Base-by-base conservation (phyloP, 495 filamentous ascomycete species). In the Xylaria castorea region DNA sequence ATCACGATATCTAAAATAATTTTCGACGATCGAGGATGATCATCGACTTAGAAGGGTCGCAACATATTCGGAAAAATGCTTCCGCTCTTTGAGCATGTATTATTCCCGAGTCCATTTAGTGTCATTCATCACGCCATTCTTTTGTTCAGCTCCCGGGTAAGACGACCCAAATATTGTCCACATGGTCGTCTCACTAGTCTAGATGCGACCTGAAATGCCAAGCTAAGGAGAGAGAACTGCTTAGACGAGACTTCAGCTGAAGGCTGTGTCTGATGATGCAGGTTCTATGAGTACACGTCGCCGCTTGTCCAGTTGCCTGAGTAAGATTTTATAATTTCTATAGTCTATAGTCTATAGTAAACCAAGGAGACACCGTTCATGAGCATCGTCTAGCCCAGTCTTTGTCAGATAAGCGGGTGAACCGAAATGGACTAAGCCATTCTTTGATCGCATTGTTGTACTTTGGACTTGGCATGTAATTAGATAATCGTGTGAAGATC, bases 211-310 rank as follows among this genome's bases (percentile, higher is more conserved):
- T 12, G n/a, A 64, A 44, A 44, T n/a, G 60, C 36, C 12, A 46
- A 46, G 38, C 61, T 9, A 18, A 27, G 46, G 44, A 11, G 8
- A 9, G 22, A 6, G 27, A 1, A 48, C 58, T 22, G 42, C 25
- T 42, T 34, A 65, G 27, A 27, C 11, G 14, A 65, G 38, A 44
- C 16, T 38, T 48, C 63, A 67, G 64, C 64, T 65, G 44, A 51
- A 66, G 42, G 40, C 64, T 44, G 4, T 36, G 27, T 25, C 27
- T 67, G n/a, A 38, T 3, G 32, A 67, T 67, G n/a, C 18, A 18
- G 18, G 25, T 50, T 32, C 27, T 22, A 53, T 38, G 46, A 53
- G 9, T 16, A 30, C 16, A 36, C 46, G 12, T 1, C 58, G 46
- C 42, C 46, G 12, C 42, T 53, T 67, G 22, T 53, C 25, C 7